Evolutionary conservation across 2,329 filamentous ascomycete genomes (phyloP), one percentile per base, ranked within the genome.

Genomic region (Neonectria faginata): DNA sequence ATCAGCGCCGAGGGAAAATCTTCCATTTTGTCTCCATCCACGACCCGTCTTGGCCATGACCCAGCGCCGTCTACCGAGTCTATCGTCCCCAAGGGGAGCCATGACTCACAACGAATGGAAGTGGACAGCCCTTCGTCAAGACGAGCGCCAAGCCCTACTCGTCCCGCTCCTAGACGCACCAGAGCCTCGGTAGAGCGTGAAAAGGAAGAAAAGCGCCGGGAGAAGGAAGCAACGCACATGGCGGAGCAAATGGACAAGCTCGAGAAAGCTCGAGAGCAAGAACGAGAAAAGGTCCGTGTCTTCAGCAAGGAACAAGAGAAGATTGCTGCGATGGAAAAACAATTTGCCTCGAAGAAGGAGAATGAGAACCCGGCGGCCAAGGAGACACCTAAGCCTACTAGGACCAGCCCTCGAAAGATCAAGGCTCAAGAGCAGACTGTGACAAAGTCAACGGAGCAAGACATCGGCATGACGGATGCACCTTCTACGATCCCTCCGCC

Each of bases 261-360:
- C 3, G 89, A 91, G 68, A 91, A 89, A 72, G 88, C 86, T 47
- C 87, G 91, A 9, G 87, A 89, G 70, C 90, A 91, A 77, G 90
- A 93, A 74, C 84, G 90, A 6, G 87, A 91, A 69, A 92, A 91
- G 75, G 91, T 88, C 7, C 82, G 83, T 16, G 79, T 85, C 3
- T 88, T 86, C 66, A 87, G 82, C 73, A 80, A 87, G 68, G 86
- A 89, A 67, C 85, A 88, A 67, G 86, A 89, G 67, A 84, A 79
- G 67, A 78, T 84, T 47, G 82, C 81, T 36, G 78, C 79, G 1
- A 82, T 86, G 83, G 86, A 88, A 76, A 83, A 83, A 67, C 80
- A 86, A 65, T 72, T 85, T 42, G 79, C 81, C 2, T 80, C 83
- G 6, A 85, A 85, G 6, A 85, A 85, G 72, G 84, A 86, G 44